Evolutionary conservation across 2,329 filamentous ascomycete species (phyloP).

Genomic region (Penicillium sp.): DNA sequence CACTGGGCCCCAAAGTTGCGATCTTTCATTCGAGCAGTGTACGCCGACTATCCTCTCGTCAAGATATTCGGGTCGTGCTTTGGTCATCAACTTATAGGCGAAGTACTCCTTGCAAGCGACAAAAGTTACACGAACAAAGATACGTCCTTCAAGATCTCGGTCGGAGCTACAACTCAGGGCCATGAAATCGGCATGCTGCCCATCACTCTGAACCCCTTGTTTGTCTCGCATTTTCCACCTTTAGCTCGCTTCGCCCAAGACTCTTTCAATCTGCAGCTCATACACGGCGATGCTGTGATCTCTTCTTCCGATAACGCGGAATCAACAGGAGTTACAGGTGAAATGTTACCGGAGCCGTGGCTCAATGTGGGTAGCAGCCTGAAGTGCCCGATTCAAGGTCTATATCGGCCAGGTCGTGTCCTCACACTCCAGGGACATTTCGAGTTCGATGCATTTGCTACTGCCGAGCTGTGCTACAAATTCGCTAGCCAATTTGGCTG

Average conservation of each 20-base stretch:
- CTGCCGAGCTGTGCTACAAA: constrained; percentile 21
- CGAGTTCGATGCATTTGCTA: constrained; percentile 28
- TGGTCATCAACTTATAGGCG: constrained; percentile 30
- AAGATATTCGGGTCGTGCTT: constrained; percentile 31
- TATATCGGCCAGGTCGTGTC: constrained; percentile 24
- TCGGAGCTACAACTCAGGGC: constrained; percentile 24
- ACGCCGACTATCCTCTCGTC: constrained; percentile 21
- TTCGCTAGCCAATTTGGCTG: constrained; percentile 22
- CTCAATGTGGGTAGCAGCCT: constrained; percentile 23
- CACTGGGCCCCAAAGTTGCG: constrained; percentile 23
- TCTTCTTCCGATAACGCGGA: background rate
- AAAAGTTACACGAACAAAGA: constrained; percentile 1
- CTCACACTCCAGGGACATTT: constrained; percentile 31
- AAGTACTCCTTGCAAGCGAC: constrained; percentile 18
- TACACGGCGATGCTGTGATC: constrained; percentile 34
- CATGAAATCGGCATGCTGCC: constrained; percentile 30
- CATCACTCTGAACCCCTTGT: constrained; percentile 19
- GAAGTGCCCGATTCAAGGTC: constrained; percentile 24
- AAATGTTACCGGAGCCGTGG: constrained; percentile 19
- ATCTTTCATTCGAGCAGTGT: constrained; percentile 22
- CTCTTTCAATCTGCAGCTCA: constrained; percentile 27
- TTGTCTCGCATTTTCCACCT: constrained; percentile 8
- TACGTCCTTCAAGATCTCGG: constrained; percentile 7
- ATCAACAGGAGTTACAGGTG: background rate
- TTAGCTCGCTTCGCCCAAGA: background rate